These are phyloP conservation scores for Chaetomiaceae sp. DNA, from an alignment of 2,329 filamentous ascomycete genomes.

Conservation along the genomic window DNA sequence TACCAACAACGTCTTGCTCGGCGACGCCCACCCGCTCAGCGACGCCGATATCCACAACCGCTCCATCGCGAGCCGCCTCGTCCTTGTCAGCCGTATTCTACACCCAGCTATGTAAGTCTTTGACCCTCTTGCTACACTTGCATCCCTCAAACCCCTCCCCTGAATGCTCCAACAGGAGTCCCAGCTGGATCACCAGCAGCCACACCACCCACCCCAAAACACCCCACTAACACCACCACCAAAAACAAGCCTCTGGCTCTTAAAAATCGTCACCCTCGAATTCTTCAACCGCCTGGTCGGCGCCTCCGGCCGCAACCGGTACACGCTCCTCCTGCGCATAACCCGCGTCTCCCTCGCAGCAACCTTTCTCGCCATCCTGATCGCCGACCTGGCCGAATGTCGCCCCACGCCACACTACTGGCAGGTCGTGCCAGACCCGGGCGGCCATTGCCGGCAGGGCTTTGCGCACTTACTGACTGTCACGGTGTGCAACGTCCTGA, in stretches of 20 bases:
- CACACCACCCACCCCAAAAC: too few relatives aligned
- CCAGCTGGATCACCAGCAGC: too few relatives aligned
- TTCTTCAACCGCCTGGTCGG: constrained; percentile 78
- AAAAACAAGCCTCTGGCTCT: constrained; percentile 71
- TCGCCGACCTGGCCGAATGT: constrained; percentile 80
- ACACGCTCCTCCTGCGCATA: constrained; percentile 62
- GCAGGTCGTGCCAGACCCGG: constrained; percentile 79
- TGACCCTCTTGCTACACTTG: background rate
- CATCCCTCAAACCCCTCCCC: background rate
- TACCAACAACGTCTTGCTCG: constrained; percentile 76
- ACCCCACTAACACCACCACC: too few relatives aligned
- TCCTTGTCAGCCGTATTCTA: constrained; percentile 74
- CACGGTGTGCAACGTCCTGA: constrained; percentile 78
- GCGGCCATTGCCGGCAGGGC: constrained; percentile 76
- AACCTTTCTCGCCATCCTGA: constrained; percentile 73
- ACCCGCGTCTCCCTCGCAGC: constrained; percentile 69
- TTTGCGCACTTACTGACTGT: constrained; percentile 82
- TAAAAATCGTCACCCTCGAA: constrained; percentile 84
- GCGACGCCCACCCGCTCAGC: constrained; percentile 37
- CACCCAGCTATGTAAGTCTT: constrained; percentile 70
- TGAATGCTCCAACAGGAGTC: too few relatives aligned
- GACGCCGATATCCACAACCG: constrained; percentile 57
- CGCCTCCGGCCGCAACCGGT: constrained; percentile 71
- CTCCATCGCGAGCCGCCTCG: constrained; percentile 70
- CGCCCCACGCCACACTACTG: constrained; percentile 68